Evolutionary conservation across 331 rosid genomes (phyloP).

Genomic region (Quercus tomentella): DNA sequence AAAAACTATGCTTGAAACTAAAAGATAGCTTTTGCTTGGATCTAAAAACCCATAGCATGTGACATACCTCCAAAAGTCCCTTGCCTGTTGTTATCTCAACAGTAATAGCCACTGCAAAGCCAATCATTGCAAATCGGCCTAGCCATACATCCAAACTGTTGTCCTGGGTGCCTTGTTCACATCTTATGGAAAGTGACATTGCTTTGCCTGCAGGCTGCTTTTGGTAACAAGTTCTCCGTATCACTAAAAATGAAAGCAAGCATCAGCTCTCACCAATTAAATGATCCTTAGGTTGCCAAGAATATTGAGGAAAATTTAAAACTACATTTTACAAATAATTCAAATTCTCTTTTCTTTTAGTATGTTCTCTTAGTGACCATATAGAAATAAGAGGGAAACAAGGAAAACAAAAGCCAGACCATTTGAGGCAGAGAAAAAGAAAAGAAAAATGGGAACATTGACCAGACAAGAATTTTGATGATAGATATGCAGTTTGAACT

Average conservation of each 20-base stretch:
- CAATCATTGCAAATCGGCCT: constrained; percentile 85
- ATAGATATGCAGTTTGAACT: neutral
- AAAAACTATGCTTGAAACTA: constrained; percentile 9
- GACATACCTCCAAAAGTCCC: constrained; percentile 83
- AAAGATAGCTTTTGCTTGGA: neutral
- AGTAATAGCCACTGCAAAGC: constrained; percentile 71
- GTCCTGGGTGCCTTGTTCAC: constrained; percentile 70
- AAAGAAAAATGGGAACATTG: too few relatives aligned
- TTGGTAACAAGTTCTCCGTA: constrained; percentile 33
- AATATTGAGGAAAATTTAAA: neutral
- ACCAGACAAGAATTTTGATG: neutral
- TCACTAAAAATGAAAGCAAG: constrained; percentile 37
- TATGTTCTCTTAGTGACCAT: neutral
- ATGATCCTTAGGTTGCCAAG: neutral
- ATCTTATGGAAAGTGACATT: constrained; percentile 52
- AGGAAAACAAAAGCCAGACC: neutral
- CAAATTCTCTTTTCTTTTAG: neutral
- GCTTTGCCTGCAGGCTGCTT: constrained; percentile 40
- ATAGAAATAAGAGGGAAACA: neutral
- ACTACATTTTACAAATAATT: neutral
- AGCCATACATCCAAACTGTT: constrained; percentile 81
- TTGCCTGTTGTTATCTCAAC: constrained; percentile 85
- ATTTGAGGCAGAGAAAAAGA: neutral
- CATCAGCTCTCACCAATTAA: neutral
- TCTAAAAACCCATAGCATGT: neutral